Evolutionary conservation across 2,329 filamentous ascomycete genomes (phyloP).

Genomic region (Westerdykella sp.): DNA sequence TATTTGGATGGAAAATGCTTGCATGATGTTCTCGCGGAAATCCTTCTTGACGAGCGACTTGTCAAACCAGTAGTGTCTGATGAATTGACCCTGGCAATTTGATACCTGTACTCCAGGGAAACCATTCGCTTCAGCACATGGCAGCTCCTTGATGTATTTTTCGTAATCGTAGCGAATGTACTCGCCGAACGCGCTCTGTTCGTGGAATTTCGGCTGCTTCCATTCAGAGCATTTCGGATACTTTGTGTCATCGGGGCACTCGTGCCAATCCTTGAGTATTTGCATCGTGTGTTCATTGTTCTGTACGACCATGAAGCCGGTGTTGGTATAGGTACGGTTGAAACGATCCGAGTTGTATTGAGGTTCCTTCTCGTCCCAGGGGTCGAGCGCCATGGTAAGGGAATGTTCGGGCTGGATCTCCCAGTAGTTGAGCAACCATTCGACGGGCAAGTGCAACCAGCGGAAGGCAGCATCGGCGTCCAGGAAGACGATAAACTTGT

Average conservation of each 20-base stretch:
- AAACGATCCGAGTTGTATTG: slow-evolving; percentile 39
- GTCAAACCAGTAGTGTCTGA: slow-evolving; percentile 37
- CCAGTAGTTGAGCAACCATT: slow-evolving; percentile 49
- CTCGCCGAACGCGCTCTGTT: slow-evolving; percentile 37
- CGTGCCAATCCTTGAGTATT: slow-evolving; percentile 47
- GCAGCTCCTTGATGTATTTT: slow-evolving; percentile 33
- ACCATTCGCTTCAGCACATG: slow-evolving; percentile 36
- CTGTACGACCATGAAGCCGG: slow-evolving; percentile 51
- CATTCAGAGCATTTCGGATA: slow-evolving; percentile 35
- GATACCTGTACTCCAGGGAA: slow-evolving; percentile 31
- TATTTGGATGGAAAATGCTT: slow-evolving; percentile 31
- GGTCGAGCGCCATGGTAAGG: slow-evolving; percentile 44
- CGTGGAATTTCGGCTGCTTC: slow-evolving; percentile 35
- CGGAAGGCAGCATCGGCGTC: slow-evolving; percentile 46
- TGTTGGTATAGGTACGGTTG: slow-evolving; percentile 44
- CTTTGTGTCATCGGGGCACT: slow-evolving; percentile 32
- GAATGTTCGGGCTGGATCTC: slow-evolving; percentile 39
- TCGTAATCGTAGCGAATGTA: slow-evolving; percentile 37
- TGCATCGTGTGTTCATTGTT: slow-evolving; percentile 45
- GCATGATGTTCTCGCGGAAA: slow-evolving; percentile 34
- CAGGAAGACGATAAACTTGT: slow-evolving; percentile 45
- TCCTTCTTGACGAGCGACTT: slow-evolving; percentile 30
- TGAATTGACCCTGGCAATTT: slow-evolving; percentile 33
- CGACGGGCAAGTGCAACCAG: slow-evolving; percentile 43
- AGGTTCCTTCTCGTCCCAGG: slow-evolving; percentile 28